Evolutionary conservation across 2,329 filamentous ascomycete species (phyloP).

Genomic region (Tolypocladium endophyticum): DNA sequence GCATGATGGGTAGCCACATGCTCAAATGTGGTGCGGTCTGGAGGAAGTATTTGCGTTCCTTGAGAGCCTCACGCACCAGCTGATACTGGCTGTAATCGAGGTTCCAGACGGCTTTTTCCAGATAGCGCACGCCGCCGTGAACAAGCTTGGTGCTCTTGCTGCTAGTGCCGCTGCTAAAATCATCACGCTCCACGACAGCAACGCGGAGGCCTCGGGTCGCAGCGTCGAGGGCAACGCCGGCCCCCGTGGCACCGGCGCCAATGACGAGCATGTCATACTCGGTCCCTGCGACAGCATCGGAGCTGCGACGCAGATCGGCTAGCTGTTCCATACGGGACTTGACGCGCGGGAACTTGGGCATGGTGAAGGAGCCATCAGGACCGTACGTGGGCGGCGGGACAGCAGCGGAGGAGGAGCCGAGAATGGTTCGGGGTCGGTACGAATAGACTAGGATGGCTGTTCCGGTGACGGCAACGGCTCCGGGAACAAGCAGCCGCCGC

Average conservation of each 20-base stretch:
- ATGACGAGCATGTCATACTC: constrained; percentile 63
- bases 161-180: constrained; percentile 64
- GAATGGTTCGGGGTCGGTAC: constrained; percentile 63
- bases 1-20: constrained; percentile 66
- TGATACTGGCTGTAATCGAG: constrained; percentile 64
- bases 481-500: constrained; percentile 32
- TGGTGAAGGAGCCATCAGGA: constrained; percentile 55
- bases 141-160: constrained; percentile 70
- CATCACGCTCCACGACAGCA: constrained; percentile 60
- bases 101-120: constrained; percentile 68
- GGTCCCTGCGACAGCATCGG: constrained; percentile 16
- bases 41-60: constrained; percentile 65
- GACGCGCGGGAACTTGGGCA: constrained; percentile 54
- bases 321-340: constrained; percentile 57
- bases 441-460: constrained; percentile 34
- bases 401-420: constrained; percentile 55
- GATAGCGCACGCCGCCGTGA: constrained; percentile 64
- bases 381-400: constrained; percentile 63
- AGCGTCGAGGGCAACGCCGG: constrained; percentile 62
- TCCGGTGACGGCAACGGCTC: constrained; percentile 30
- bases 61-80: constrained; percentile 61
- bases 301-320: constrained; percentile 38
- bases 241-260: constrained; percentile 60
- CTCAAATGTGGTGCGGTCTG: constrained; percentile 66
- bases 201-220: constrained; percentile 62